Percentiles rank a stretch among this genome's conserved stretches.
Conservation (phyloP, 768 basidiomycete species). For the Mycena olivaceomarginata region DNA sequence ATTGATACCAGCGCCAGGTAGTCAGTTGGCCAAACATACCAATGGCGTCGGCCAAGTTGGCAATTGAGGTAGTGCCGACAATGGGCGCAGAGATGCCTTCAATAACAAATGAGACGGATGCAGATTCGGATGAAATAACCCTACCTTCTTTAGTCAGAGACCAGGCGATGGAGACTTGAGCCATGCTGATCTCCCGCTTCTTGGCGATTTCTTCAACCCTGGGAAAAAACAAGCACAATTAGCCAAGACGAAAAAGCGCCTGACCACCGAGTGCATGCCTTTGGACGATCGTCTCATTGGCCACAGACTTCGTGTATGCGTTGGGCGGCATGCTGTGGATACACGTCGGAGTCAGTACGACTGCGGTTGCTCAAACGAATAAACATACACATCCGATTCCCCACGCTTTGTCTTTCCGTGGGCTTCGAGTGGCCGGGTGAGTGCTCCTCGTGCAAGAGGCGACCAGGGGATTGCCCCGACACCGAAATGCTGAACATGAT, state of each 20-base stretch:
- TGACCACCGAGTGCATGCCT: not conserved
- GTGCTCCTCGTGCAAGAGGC: conserved; percentile 70
- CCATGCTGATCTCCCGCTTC: conserved; percentile 72
- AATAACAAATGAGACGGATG: not conserved
- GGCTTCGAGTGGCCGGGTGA: conserved; percentile 61
- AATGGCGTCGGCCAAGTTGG: conserved; percentile 71
- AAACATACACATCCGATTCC: conserved; percentile 56
- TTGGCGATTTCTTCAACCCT: conserved; percentile 76
- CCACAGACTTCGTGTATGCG: conserved; percentile 34
- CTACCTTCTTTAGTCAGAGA: conserved; percentile 62
- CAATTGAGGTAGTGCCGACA: conserved; percentile 70
- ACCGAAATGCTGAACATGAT: conserved; percentile 62
- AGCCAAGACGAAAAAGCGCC: not conserved
- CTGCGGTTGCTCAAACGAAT: not conserved
- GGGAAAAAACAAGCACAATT: not conserved
- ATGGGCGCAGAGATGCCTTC: conserved; percentile 74
- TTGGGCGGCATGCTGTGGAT: too few species aligned
- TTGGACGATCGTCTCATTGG: conserved; percentile 28
- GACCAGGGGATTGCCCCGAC: conserved; percentile 78
- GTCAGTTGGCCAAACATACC: conserved; percentile 51
- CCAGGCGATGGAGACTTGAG: conserved; percentile 75
- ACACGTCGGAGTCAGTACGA: too few species aligned
- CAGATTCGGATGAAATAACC: not conserved
- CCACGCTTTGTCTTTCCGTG: conserved; percentile 58
- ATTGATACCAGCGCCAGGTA: not conserved